Conservation (phyloP, 306 rosid genomes). For the Castanopsis chinensis region DNA sequence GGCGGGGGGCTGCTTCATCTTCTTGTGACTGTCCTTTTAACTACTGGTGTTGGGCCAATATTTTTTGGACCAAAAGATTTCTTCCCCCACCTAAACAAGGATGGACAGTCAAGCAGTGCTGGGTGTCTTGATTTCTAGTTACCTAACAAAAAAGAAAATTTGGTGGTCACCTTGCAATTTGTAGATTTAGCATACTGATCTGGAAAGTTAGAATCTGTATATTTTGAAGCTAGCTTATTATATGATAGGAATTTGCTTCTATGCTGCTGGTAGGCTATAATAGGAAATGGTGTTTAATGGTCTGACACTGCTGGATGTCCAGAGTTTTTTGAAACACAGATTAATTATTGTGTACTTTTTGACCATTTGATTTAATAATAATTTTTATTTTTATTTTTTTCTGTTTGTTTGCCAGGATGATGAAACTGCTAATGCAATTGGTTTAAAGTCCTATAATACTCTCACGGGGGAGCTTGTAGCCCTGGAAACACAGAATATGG, state of each 20-base stretch:
- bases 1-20: too few species aligned
- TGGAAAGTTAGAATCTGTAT: constrained; percentile 1
- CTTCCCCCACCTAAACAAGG: not conserved
- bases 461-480: constrained; percentile 94
- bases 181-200: not conserved
- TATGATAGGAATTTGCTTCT: not conserved
- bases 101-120: not conserved
- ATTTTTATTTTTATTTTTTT: not conserved
- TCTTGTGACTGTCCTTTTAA: not conserved
- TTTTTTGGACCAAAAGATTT: not conserved
- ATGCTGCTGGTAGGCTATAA: not conserved
- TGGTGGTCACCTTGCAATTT: not conserved
- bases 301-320: not conserved
- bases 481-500: constrained; percentile 69
- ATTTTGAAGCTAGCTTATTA: not conserved
- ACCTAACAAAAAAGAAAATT: not conserved
- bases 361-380: constrained; percentile 29
- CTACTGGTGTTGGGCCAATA: not conserved
- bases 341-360: constrained; percentile 8
- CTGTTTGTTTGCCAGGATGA: constrained; percentile 55
- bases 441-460: constrained; percentile 85
- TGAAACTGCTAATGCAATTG: constrained; percentile 72
- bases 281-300: not conserved
- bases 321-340: not conserved
- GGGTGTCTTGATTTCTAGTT: not conserved